These are phyloP conservation scores for Chalciporus pseudorubinellus DNA, from an alignment of 768 basidiomycete genomes.

Conservation along the genomic window DNA sequence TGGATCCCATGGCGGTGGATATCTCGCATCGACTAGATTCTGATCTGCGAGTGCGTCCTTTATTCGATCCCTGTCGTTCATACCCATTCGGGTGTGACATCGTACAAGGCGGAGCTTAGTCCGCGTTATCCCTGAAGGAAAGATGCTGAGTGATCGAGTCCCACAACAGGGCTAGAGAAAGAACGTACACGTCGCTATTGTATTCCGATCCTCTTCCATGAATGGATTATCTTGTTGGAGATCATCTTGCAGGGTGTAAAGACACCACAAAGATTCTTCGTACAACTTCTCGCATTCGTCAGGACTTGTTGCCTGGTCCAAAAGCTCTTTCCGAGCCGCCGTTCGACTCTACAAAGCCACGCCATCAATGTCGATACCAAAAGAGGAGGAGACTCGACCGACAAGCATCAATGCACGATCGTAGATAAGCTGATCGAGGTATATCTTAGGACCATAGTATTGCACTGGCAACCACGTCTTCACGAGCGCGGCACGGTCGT, in stretches of 20 bases:
- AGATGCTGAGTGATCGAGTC: too few relatives aligned
- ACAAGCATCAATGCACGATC: slow-evolving; percentile 88
- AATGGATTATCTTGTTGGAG: slow-evolving; percentile 81
- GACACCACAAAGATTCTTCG: slow-evolving; percentile 91
- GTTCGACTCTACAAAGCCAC: slow-evolving; percentile 68
- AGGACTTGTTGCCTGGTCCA: slow-evolving; percentile 71
- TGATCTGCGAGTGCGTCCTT: slow-evolving; percentile 76
- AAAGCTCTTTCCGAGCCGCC: slow-evolving; percentile 86
- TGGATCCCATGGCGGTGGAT: slow-evolving; percentile 70
- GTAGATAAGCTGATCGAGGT: slow-evolving; percentile 89
- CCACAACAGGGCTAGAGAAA: background rate
- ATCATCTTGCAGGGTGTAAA: slow-evolving; percentile 91
- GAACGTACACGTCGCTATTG: slow-evolving; percentile 70
- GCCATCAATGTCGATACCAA: background rate
- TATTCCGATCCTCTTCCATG: slow-evolving; percentile 78
- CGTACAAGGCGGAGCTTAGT: slow-evolving; percentile 81
- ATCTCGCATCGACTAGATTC: slow-evolving; percentile 71
- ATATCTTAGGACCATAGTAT: slow-evolving; percentile 78
- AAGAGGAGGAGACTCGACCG: slow-evolving; percentile 29
- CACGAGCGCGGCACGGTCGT: slow-evolving; percentile 84
- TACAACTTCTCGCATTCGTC: slow-evolving; percentile 92
- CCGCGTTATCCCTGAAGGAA: slow-evolving; percentile 68
- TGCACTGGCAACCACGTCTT: slow-evolving; percentile 86
- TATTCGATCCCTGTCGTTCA: slow-evolving; percentile 70
- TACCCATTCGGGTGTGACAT: slow-evolving; percentile 72